A percentile compares a stretch with the other conserved stretches of the same genome.
Conservation (phyloP, 2,329 filamentous ascomycete species). For the Apiospora rasikravindrae region DNA sequence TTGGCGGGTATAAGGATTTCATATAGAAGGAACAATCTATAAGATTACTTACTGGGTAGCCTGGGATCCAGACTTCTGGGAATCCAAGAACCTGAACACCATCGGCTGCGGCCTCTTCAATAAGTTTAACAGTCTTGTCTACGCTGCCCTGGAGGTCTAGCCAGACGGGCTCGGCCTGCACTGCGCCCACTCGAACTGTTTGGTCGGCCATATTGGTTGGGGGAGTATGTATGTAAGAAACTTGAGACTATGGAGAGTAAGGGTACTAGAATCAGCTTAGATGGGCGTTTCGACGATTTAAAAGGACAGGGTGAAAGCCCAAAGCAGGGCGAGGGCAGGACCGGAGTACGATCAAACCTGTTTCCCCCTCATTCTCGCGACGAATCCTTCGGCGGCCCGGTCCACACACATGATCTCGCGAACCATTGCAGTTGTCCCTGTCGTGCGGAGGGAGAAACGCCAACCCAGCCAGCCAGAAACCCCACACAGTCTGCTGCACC, state of each 20-base stretch:
- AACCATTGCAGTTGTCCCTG: conserved; percentile 8
- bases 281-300: not conserved
- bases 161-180: conserved; percentile 66
- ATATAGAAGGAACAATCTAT: not conserved
- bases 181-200: conserved; percentile 49
- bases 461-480: not conserved
- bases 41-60: conserved; percentile 14
- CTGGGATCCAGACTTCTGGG: conserved; percentile 50
- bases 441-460: not conserved
- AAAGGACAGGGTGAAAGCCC: not conserved
- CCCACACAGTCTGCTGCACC: conserved; percentile 4
- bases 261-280: not conserved
- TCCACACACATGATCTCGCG: conserved; percentile 10
- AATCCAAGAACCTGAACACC: conserved; percentile 59
- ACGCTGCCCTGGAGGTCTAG: conserved; percentile 61
- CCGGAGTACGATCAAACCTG: not conserved
- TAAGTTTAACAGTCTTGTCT: conserved; percentile 61
- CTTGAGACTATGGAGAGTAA: not conserved
- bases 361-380: not conserved
- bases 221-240: no score
- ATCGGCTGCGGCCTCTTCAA: conserved; percentile 58
- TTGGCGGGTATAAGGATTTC: not conserved
- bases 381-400: not conserved
- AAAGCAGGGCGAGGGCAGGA: not conserved
- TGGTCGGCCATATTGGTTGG: not conserved